Evolutionary conservation across 306 rosid genomes (phyloP).

Genomic region (Castanospermum australe): DNA sequence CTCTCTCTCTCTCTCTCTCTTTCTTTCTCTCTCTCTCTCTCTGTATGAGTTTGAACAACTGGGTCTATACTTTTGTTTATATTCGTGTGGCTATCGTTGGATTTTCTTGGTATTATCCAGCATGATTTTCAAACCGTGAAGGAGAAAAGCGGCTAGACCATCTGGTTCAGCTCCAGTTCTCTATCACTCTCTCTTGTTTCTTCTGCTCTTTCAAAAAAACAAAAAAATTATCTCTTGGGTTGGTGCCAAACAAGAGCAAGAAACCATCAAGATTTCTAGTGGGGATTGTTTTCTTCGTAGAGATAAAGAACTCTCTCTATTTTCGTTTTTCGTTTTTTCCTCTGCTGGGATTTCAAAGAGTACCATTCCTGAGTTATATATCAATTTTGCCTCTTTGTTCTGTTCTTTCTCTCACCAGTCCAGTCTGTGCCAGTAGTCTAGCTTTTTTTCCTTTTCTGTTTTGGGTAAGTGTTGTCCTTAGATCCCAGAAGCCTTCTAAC

Average conservation of each 20-base stretch:
- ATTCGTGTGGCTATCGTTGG: conserved; percentile 50
- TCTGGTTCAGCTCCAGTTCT: conserved; percentile 38
- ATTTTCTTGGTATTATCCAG: conserved; percentile 52
- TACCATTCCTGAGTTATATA: conserved; percentile 21
- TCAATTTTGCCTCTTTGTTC: conserved; percentile 25
- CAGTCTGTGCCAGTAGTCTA: background rate
- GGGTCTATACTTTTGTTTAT: conserved; percentile 48
- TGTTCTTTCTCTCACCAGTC: conserved; percentile 26
- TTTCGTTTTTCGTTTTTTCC: background rate
- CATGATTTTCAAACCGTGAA: conserved; percentile 41
- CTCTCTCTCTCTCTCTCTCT: conserved; percentile 34
- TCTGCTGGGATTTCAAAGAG: conserved; percentile 26
- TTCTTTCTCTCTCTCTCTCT: background rate
- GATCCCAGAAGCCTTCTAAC: conserved; percentile 31
- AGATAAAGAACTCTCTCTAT: background rate
- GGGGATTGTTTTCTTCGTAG: conserved; percentile 24
- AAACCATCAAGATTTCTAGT: conserved; percentile 42
- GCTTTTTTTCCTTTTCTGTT: conserved; percentile 16
- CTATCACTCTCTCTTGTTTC: conserved; percentile 39
- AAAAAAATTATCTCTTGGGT: conserved; percentile 63
- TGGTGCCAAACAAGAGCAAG: conserved; percentile 56
- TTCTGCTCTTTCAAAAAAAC: conserved; percentile 40
- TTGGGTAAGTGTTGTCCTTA: conserved; percentile 3
- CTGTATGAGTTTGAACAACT: conserved; percentile 25
- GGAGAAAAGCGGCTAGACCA: conserved; percentile 37